Evolutionary conservation across 352 stramenopile species (phyloP).

Genomic region (Pythium coloratum): DNA sequence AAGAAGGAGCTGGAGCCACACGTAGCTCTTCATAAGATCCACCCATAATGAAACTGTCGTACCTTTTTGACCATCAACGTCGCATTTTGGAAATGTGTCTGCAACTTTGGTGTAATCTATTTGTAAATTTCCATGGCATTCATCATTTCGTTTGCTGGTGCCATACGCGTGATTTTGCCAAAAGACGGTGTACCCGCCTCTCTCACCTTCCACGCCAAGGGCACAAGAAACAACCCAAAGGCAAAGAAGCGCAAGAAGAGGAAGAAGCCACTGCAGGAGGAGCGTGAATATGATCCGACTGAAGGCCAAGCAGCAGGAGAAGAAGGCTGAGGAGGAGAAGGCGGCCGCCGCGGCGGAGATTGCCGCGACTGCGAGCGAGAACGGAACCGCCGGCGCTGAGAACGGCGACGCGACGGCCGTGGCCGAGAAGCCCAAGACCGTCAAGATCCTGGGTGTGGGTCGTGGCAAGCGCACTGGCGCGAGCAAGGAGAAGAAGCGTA

Average conservation of each 20-base stretch:
- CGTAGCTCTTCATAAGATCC: neutral
- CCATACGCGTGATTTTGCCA: neutral
- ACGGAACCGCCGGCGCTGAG: conserved; percentile 28
- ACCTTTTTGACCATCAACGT: neutral
- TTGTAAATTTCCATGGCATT: neutral
- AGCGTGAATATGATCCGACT: conserved; percentile 62
- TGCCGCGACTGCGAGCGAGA: conserved; percentile 6
- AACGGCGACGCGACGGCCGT: conserved; percentile 15
- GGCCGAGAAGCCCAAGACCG: conserved; percentile 65
- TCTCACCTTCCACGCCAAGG: neutral
- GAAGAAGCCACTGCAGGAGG: neutral
- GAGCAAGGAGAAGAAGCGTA: conserved; percentile 91
- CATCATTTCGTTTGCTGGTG: neutral
- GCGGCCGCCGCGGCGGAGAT: conserved; percentile 25
- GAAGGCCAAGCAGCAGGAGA: conserved; percentile 86
- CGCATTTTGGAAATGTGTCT: neutral
- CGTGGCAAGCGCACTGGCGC: conserved; percentile 64
- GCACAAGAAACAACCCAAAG: conserved; percentile 3
- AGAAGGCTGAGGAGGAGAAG: conserved; percentile 78
- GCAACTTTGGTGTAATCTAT: neutral
- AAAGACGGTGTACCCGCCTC: conserved; percentile 10
- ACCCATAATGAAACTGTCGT: neutral
- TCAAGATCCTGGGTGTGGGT: conserved; percentile 83
- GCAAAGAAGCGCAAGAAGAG: neutral
- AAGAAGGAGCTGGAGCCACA: neutral